phyloP scores from a whole-genome alignment of 192 early-diverging fungal genomes.

The Nowakowskiella sp. region DNA sequence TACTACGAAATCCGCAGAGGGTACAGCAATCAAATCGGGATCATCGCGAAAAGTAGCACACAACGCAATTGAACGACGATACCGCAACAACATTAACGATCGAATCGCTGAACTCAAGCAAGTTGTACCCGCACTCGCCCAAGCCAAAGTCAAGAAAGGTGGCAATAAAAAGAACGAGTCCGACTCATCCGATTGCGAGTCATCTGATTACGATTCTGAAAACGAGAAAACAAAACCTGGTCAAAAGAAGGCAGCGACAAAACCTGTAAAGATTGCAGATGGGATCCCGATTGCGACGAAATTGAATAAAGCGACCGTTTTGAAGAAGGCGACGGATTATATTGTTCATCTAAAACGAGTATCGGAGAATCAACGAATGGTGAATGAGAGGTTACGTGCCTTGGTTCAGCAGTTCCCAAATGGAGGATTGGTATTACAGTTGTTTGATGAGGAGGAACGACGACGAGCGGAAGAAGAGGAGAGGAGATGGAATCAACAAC shows the following conservation, averaged over 20 bases:
- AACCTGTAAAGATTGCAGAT: constrained; percentile 52
- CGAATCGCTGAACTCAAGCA: constrained; percentile 80
- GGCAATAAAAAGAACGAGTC: constrained; percentile 45
- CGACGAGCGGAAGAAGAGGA: no score
- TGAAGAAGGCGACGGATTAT: constrained; percentile 88
- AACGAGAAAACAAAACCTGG: constrained; percentile 30
- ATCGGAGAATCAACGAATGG: no score
- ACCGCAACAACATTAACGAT: constrained; percentile 96
- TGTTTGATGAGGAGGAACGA: no score
- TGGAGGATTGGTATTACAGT: no score
- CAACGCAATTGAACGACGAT: constrained; percentile 89
- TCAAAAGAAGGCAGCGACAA: not conserved
- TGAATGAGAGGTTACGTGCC: no score
- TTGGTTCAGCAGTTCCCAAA: no score
- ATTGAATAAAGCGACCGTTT: constrained; percentile 89
- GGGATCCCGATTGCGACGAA: constrained; percentile 79
- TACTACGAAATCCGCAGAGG: no score
- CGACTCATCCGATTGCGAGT: constrained; percentile 26
- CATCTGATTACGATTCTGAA: constrained; percentile 50
- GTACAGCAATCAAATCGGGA: no score
- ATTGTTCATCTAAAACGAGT: constrained; percentile 43
- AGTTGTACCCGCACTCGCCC: constrained; percentile 73
- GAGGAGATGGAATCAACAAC: no score
- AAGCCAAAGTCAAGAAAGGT: constrained; percentile 33
- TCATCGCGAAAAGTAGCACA: constrained; percentile 80